Percentiles rank a stretch among this genome's conserved stretches.
These are phyloP conservation scores for Alternaria dauci DNA, from an alignment of 2,329 filamentous ascomycete genomes.

Conservation along the genomic window DNA sequence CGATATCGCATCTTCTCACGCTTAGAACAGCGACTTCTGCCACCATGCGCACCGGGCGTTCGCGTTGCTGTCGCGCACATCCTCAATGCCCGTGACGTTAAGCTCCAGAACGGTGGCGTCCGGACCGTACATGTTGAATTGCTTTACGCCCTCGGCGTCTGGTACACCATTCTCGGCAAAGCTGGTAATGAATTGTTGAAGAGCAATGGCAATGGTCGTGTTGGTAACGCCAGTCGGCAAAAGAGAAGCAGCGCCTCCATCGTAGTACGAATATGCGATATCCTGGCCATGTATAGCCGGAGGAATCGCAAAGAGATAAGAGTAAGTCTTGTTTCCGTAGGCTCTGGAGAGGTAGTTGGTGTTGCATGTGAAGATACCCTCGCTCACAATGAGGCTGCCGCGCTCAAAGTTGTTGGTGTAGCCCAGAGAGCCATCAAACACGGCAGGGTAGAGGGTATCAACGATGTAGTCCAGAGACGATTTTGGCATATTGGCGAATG, in stretches of 20 bases:
- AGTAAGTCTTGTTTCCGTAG: conserved; percentile 58
- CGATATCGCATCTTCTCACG: neutral
- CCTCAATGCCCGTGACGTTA: conserved; percentile 52
- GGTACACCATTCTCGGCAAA: conserved; percentile 54
- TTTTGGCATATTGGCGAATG: conserved; percentile 44
- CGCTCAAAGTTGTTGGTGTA: conserved; percentile 59
- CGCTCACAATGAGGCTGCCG: conserved; percentile 53
- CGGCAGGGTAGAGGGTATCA: conserved; percentile 59
- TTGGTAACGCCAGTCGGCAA: conserved; percentile 34
- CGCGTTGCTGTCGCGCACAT: conserved; percentile 56
- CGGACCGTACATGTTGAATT: conserved; percentile 59
- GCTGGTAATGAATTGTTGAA: conserved; percentile 58
- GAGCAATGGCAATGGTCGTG: conserved; percentile 51
- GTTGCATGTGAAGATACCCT: conserved; percentile 61
- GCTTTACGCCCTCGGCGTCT: conserved; percentile 50
- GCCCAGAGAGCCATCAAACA: conserved; percentile 57
- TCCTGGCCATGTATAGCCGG: conserved; percentile 64
- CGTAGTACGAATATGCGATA: conserved; percentile 63
- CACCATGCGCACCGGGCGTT: conserved; percentile 63
- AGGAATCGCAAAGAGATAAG: conserved; percentile 63
- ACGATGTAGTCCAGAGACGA: conserved; percentile 53
- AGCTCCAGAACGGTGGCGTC: conserved; percentile 57
- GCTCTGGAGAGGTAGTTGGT: conserved; percentile 60
- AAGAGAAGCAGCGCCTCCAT: conserved; percentile 38
- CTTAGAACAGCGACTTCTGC: conserved; percentile 59